Evolutionary conservation across 345 rosid genomes (phyloP).

Genomic region (Euclidium syriacum): DNA sequence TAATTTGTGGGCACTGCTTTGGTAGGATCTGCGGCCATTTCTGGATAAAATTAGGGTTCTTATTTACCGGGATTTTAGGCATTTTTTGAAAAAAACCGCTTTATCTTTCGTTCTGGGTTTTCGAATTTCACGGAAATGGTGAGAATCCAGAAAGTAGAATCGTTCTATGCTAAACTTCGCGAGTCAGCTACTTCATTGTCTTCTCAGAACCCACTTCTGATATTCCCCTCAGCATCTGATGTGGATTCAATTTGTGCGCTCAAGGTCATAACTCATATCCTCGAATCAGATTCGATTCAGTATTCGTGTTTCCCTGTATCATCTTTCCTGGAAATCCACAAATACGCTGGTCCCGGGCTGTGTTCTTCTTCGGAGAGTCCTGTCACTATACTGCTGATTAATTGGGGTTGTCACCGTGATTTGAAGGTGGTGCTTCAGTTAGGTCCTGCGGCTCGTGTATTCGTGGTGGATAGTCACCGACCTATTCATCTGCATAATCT

Average conservation of each 20-base stretch:
- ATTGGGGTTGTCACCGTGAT: constrained; percentile 96
- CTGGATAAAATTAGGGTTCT: constrained; percentile 7
- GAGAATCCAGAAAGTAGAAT: constrained; percentile 63
- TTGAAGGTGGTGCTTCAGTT: constrained; percentile 47
- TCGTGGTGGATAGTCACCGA: constrained; percentile 88
- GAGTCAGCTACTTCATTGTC: constrained; percentile 59
- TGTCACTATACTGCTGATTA: constrained; percentile 58
- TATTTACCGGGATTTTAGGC: not conserved
- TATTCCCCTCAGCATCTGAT: constrained; percentile 91
- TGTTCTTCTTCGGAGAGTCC: constrained; percentile 44
- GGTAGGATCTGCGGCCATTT: not conserved
- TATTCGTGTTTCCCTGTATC: constrained; percentile 96
- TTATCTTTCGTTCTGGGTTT: not conserved
- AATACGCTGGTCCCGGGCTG: constrained; percentile 57
- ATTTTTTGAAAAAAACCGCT: not conserved
- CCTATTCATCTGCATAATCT: constrained; percentile 91
- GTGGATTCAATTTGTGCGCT: constrained; percentile 89
- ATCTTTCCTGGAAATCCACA: constrained; percentile 70
- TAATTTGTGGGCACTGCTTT: not conserved
- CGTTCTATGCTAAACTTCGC: constrained; percentile 66
- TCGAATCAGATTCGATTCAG: constrained; percentile 84
- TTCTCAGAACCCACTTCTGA: constrained; percentile 56
- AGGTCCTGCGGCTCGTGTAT: constrained; percentile 57
- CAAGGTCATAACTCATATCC: constrained; percentile 70
- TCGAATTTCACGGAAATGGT: constrained; percentile 48